A percentile compares a stretch with the other conserved stretches of the same genome.
These are phyloP conservation scores for Linderniella brevidens DNA, from an alignment of 257 asterid species.

Conservation along the genomic window DNA sequence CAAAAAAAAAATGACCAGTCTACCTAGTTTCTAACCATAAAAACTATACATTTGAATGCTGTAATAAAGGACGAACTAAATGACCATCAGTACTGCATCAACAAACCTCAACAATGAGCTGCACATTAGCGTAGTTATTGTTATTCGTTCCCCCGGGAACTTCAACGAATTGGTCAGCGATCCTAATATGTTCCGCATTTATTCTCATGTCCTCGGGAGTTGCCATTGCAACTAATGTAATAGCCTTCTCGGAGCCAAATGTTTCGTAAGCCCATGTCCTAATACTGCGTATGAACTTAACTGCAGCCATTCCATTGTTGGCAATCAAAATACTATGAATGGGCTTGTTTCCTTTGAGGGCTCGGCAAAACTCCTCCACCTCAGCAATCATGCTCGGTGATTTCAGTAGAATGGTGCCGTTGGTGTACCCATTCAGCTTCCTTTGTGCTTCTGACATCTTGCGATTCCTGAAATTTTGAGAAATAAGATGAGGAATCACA, in stretches of 20 bases:
- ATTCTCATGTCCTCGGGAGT: slow-evolving; percentile 98
- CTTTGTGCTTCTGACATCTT: slow-evolving; percentile 93
- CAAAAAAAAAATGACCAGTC: slow-evolving; percentile 8
- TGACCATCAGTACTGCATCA: slow-evolving; percentile 4
- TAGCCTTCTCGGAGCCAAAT: slow-evolving; percentile 92
- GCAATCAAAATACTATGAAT: slow-evolving; percentile 90
- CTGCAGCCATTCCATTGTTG: slow-evolving; percentile 99
- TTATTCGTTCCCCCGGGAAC: slow-evolving; percentile 99
- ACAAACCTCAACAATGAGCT: slow-evolving; percentile 92
- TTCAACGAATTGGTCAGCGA: slow-evolving; percentile 98
- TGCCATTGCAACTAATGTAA: slow-evolving; percentile 96
- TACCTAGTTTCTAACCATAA: not conserved
- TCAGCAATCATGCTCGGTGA: slow-evolving; percentile 35
- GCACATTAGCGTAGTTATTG: slow-evolving; percentile 96
- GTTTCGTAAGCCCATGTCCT: slow-evolving; percentile 98
- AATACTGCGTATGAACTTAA: slow-evolving; percentile 86
- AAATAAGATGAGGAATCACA: not conserved
- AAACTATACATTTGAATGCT: too few relatives aligned
- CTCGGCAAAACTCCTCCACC: slow-evolving; percentile 64
- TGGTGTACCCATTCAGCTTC: slow-evolving; percentile 44
- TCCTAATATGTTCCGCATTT: slow-evolving; percentile 96
- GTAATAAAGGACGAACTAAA: not conserved
- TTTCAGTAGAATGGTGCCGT: slow-evolving; percentile 49
- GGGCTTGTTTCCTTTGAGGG: slow-evolving; percentile 74
- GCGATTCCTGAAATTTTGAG: slow-evolving; percentile 25